phyloP scores from a whole-genome alignment of 2,329 filamentous ascomycete genomes.

The Colletotrichum tropicale region DNA sequence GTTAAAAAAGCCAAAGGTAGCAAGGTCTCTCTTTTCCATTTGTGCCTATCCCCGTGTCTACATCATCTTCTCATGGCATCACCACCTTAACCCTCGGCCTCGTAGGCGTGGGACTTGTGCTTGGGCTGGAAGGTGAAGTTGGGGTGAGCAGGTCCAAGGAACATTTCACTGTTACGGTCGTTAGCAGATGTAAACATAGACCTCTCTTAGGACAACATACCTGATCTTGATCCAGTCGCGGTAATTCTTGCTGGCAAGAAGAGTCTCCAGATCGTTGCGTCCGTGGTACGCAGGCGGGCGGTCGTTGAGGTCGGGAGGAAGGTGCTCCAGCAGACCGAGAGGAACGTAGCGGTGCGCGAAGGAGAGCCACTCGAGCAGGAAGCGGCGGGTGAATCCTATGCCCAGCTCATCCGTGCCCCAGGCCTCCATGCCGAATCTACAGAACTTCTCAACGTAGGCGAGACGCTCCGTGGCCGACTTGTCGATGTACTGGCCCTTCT shows the following conservation, averaged over 20 bases:
- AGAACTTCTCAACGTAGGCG: constrained; percentile 85
- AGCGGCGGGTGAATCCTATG: constrained; percentile 86
- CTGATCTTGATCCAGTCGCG: constrained; percentile 99
- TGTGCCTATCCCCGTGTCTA: not conserved
- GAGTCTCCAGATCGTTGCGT: constrained; percentile 89
- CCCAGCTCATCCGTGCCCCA: constrained; percentile 98
- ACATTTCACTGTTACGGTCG: constrained; percentile 79
- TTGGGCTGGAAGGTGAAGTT: constrained; percentile 96
- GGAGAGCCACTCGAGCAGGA: constrained; percentile 94
- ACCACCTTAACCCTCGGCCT: constrained; percentile 66
- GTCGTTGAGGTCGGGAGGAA: constrained; percentile 90
- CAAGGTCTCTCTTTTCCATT: not conserved
- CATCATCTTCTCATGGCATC: not conserved
- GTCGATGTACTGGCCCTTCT: constrained; percentile 90
- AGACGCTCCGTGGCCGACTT: constrained; percentile 91
- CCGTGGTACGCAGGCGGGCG: constrained; percentile 84
- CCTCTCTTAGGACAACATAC: constrained; percentile 48
- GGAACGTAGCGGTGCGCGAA: constrained; percentile 94
- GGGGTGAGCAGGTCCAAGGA: constrained; percentile 86
- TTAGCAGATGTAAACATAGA: not conserved
- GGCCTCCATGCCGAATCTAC: constrained; percentile 85
- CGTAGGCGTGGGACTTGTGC: constrained; percentile 94
- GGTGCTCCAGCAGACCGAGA: constrained; percentile 82
- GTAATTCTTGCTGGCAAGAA: constrained; percentile 89
- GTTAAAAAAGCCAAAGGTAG: not conserved